Base-by-base conservation (phyloP, 176 grass and related monocot species). In the Ananas comosus region DNA sequence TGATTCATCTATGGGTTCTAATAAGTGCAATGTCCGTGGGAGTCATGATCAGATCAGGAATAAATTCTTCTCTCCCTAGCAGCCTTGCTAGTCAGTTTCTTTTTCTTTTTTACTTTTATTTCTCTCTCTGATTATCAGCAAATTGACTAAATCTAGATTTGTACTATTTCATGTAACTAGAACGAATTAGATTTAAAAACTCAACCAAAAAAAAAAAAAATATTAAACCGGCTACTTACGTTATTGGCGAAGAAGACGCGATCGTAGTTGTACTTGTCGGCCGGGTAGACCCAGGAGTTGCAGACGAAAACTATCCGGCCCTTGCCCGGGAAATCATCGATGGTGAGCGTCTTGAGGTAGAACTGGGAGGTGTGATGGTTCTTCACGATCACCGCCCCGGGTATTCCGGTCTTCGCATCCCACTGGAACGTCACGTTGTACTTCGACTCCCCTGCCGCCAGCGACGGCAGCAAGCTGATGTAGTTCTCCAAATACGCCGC, bases 191-290 rank as follows among this genome's bases (percentile, higher is more conserved):
- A 24, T 24, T 24, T 24, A 24, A 24, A 24, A 24, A 1, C 23
- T 1, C 23, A 27, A 27, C 22, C 22, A 24, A 24, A 27, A 27
- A 27, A 27, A 2, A 27, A 27, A 27, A 2, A 27, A 27, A 27
- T 23, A 23, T 23, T 23, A 23, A 51, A 70, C 52, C 17, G 22
- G 22, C n/a, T n/a, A 23, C 79, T 61, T 49, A 90, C 91, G 10
- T 87, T 81, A 66, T 96, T 96, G 19, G 81, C 51, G 51, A 96
- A 96, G 84, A 96, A 91, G 63, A 91, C 28, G 1, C 91, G 84
- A 63, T 54, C 67, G 67, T 96, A 91, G 3, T 10, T 6, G 74
- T 83, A 88, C 8, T 68, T 88, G 25, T 0, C 63, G 1, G 0
- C 27, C 7, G 87, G 87, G 70, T 96, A 88, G 54, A 96, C 64